These are phyloP conservation scores for Lasiodiplodia sp. DNA, from an alignment of 2,329 filamentous ascomycete genomes.

Conservation along the genomic window DNA sequence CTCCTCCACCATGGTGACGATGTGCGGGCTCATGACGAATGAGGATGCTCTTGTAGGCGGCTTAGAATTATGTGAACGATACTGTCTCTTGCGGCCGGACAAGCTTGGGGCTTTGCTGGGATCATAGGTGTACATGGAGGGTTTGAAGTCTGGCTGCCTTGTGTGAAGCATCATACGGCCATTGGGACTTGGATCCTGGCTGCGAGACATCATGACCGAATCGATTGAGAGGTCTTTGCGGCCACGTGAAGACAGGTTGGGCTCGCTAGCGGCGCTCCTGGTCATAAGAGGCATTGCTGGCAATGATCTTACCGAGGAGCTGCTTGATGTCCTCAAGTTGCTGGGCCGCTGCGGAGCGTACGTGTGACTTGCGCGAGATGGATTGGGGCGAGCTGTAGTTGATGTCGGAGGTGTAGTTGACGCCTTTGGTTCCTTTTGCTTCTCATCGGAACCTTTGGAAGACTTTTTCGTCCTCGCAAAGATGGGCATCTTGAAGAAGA, in stretches of 20 bases:
- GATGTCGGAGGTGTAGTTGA: slow-evolving; percentile 25
- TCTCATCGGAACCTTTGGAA: slow-evolving; percentile 38
- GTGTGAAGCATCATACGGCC: slow-evolving; percentile 20
- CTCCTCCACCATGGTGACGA: slow-evolving; percentile 26
- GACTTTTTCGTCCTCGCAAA: slow-evolving; percentile 40
- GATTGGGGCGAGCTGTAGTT: slow-evolving; percentile 21
- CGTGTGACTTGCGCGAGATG: slow-evolving; percentile 27
- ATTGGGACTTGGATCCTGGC: slow-evolving; percentile 10
- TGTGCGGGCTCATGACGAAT: slow-evolving; percentile 21
- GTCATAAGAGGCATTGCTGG: slow-evolving; percentile 7
- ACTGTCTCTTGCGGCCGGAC: slow-evolving; percentile 16
- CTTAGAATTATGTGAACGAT: not conserved
- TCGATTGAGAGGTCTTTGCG: slow-evolving; percentile 35
- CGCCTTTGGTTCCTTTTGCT: slow-evolving; percentile 34
- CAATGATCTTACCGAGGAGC: slow-evolving; percentile 1
- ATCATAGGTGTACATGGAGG: slow-evolving; percentile 21
- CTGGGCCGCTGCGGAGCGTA: slow-evolving; percentile 33
- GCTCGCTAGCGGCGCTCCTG: slow-evolving; percentile 13
- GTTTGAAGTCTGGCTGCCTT: slow-evolving; percentile 12
- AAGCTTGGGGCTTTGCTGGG: slow-evolving; percentile 23
- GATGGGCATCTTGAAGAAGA: slow-evolving; percentile 38
- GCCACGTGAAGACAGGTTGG: slow-evolving; percentile 10
- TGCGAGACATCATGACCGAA: slow-evolving; percentile 38
- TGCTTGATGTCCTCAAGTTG: slow-evolving; percentile 21
- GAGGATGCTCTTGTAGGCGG: slow-evolving; percentile 15